Conservation (phyloP, 2,329 filamentous ascomycete genomes). For the Sclerotinia glacialis region DNA sequence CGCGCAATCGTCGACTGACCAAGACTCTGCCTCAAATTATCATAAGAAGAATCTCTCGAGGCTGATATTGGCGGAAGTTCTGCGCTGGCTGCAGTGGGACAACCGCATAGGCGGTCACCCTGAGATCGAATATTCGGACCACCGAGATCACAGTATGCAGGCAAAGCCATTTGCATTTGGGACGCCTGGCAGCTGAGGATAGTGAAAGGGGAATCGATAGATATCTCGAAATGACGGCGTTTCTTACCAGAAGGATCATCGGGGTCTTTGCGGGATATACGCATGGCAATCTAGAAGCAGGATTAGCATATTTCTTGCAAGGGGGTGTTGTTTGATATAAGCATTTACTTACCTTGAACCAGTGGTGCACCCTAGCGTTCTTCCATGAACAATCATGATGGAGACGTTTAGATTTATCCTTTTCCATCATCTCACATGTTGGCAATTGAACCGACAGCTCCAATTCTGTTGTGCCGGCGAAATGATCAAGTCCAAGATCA, state of each 20-base stretch:
- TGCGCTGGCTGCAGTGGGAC: slow-evolving; percentile 55
- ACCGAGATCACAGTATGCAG: slow-evolving; percentile 61
- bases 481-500: slow-evolving; percentile 52
- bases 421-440: slow-evolving; percentile 66
- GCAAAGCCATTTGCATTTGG: slow-evolving; percentile 66
- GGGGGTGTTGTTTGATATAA: neutral
- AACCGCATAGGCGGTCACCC: slow-evolving; percentile 54
- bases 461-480: slow-evolving; percentile 67
- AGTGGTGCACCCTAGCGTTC: slow-evolving; percentile 72
- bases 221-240: slow-evolving; percentile 72
- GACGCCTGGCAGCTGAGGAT: slow-evolving; percentile 71
- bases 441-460: slow-evolving; percentile 72
- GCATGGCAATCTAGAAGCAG: slow-evolving; percentile 63
- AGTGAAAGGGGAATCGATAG: slow-evolving; percentile 73
- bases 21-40: slow-evolving; percentile 37
- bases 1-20: slow-evolving; percentile 7
- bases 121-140: slow-evolving; percentile 42
- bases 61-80: slow-evolving; percentile 38
- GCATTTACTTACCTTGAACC: slow-evolving; percentile 61
- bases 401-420: slow-evolving; percentile 56
- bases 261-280: slow-evolving; percentile 65
- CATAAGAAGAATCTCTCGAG: slow-evolving; percentile 47
- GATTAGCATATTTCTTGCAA: neutral
- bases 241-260: slow-evolving; percentile 56
- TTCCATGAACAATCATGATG: slow-evolving; percentile 73